Base-by-base conservation (phyloP, 2,329 filamentous ascomycete species). In the Didymella sp. region DNA sequence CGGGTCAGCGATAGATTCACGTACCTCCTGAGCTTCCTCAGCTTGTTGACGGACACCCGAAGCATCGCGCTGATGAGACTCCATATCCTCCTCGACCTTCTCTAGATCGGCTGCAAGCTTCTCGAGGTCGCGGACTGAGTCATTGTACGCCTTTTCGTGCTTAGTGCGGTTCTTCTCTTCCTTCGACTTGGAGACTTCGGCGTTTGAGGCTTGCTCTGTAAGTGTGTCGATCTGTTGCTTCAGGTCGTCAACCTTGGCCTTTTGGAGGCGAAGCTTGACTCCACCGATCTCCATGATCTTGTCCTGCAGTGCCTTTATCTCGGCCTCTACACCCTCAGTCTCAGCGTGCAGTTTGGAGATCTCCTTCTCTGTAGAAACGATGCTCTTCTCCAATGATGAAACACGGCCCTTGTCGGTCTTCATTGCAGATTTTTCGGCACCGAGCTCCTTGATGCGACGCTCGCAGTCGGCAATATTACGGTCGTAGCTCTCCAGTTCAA, bases 221-320 rank as follows among this genome's bases (percentile, higher is more conserved):
- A 96, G 84, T 12, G 88, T 86, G 44, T 89, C 82, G 53, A 98
- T 92, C 73, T 96, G 89, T 68, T 92, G 90, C 74, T 96, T 96
- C 62, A 76, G 81, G 6, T 88, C 85, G 73, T 98, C 94, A 30
- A 99, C 92, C 80, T 90, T 96, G 59, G 91, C 88, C 67, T 95
- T 93, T 74, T 99, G 94, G 17, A 89, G 86, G 52, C 95, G 89
- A 17, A 99, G 86, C 77, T 91, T 92, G 70, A 98, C 92, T 77
- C 95, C 95, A 71, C 95, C 95, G 61, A 96, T 89, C 76, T 97
- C 89, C 95, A 99, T 98, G 71, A 99, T 99, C 81, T 93, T 96
- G 82, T 95, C 89, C 73, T 99, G 94, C 1, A 99, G 82, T 19
- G 84, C 84, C 78, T 96, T 94, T 77, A 99, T 98, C 76, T 98